Conservation (phyloP, 2,329 filamentous ascomycete species). For the Ophiostoma tasmaniense region DNA sequence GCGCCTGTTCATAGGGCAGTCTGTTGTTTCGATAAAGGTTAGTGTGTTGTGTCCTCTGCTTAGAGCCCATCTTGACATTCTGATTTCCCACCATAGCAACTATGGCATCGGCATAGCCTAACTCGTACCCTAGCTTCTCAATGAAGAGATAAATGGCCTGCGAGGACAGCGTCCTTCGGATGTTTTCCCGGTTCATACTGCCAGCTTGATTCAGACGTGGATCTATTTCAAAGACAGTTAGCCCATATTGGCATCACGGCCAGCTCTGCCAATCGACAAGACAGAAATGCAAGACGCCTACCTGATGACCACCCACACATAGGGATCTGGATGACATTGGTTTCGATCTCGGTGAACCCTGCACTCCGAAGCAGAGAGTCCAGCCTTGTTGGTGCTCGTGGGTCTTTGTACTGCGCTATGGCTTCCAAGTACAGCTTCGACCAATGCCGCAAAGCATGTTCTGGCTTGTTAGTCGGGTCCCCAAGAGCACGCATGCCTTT, state of each 20-base stretch:
- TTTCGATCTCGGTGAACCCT: slow-evolving; percentile 61
- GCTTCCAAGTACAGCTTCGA: slow-evolving; percentile 55
- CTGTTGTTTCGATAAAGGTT: slow-evolving; percentile 28
- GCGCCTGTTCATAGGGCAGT: slow-evolving; percentile 50
- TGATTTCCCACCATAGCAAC: neutral
- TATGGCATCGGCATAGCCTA: neutral
- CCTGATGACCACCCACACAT: slow-evolving; percentile 62
- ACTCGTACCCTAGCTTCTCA: slow-evolving; percentile 37
- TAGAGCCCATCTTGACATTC: too few species aligned
- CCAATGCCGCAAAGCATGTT: slow-evolving; percentile 59
- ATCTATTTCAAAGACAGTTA: slow-evolving; percentile 29
- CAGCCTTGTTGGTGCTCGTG: slow-evolving; percentile 54
- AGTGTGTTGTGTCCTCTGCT: neutral
- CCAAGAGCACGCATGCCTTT: neutral
- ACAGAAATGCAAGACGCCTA: slow-evolving; percentile 31
- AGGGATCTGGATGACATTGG: slow-evolving; percentile 55
- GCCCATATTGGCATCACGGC: neutral
- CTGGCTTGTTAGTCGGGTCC: slow-evolving; percentile 28
- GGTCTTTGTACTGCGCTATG: slow-evolving; percentile 56
- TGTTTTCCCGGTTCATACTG: slow-evolving; percentile 43
- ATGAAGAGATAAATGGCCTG: slow-evolving; percentile 50
- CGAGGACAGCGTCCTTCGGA: slow-evolving; percentile 46
- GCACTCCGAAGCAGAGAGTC: slow-evolving; percentile 49
- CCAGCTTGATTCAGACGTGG: slow-evolving; percentile 46
- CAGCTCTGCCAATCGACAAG: neutral